Base-by-base conservation (phyloP, 2,329 filamentous ascomycete species). In the Cucurbitaria berberidis region DNA sequence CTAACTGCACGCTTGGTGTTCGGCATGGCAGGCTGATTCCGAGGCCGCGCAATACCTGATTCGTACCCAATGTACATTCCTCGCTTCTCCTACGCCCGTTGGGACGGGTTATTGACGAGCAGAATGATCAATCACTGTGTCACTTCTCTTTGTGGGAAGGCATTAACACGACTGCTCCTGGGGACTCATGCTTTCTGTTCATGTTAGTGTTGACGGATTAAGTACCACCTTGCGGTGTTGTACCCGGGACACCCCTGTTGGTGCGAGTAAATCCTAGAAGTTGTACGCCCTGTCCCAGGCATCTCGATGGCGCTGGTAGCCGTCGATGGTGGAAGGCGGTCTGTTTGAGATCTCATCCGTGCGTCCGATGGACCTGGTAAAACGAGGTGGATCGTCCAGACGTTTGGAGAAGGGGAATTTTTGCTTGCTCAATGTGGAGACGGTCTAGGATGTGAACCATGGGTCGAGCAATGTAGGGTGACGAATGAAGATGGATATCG, bases 381-480 rank as follows among this genome's bases (percentile, higher is more conserved):
- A n/a, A 26, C 18, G 18, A 46, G 24, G 3, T 16, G 5, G 15
- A 9, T 40, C 35, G 21, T 39, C 35, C 19, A 34, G 15, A 24
- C 11, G 13, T 46, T 32, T 48, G 45, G 45, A 21, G 8, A 42
- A 19, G 27, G 38, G 34, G n/a, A 35, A 29, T 45, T 39, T 39
- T 22, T 11, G 36, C 18, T 39, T 22, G 36, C 36, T 21, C 21
- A 3, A 22, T 21, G 36, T 39, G 19, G 48, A 32, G 45, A 36
- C 36, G 26, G 15, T 9, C 39, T 11, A 46, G 49, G 53, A 44
- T 44, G 10, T 22, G 21, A 58, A 53, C 53, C 35, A 35, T 58
- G 59, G 57, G 46, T 58, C 43, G 51, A 51, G 51, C 45, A 44
- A 55, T 40, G 44, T 49, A 49, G 43, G 46, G 29, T 39, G 26